Conservation (phyloP, 768 basidiomycete species). For the Agaricus blazei region DNA sequence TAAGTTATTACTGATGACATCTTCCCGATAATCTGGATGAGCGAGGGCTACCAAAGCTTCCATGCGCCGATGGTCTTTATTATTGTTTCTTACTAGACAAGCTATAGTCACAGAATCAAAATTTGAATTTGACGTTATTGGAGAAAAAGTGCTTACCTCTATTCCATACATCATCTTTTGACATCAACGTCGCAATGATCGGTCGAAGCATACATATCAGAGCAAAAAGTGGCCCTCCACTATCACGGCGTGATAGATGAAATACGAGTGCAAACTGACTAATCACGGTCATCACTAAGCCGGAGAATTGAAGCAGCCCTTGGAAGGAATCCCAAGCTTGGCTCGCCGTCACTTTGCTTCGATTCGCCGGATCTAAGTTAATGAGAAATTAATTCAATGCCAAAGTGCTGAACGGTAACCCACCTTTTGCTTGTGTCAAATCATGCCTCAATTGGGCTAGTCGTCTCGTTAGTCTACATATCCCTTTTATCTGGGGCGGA, state of each 20-base stretch:
- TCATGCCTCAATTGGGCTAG: background rate
- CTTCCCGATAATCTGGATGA: background rate
- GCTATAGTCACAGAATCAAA: background rate
- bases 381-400: background rate
- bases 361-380: background rate
- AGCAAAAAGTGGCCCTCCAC: too few species aligned
- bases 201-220: background rate
- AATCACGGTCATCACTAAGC: too few species aligned
- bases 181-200: background rate
- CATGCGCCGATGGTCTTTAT: slow-evolving; percentile 24
- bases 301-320: background rate
- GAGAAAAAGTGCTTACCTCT: background rate
- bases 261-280: background rate
- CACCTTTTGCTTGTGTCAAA: background rate
- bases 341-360: background rate
- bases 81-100: slow-evolving; percentile 11
- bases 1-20: slow-evolving; percentile 8
- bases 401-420: background rate
- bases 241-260: background rate
- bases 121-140: too few species aligned
- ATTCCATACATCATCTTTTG: background rate
- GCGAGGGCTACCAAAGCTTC: slow-evolving; percentile 20
- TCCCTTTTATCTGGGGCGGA: background rate
- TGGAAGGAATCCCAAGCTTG: background rate
- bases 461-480: background rate